These are phyloP conservation scores for Aureobasidium namibiae DNA, from an alignment of 2,329 filamentous ascomycete species.

Conservation along the genomic window DNA sequence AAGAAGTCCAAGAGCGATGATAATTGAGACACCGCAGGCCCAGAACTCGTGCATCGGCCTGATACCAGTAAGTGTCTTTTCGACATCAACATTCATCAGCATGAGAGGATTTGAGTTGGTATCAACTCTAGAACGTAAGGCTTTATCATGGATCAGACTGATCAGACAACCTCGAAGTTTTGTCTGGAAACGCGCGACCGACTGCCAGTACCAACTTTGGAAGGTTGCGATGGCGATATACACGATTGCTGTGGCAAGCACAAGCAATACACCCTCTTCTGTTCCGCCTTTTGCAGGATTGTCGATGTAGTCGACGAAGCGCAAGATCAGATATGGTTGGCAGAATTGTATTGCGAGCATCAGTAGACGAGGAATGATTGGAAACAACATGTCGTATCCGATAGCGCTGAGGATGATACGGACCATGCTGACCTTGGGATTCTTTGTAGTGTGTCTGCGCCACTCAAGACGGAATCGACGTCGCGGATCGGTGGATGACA, in stretches of 20 bases:
- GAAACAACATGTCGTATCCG: constrained; percentile 19
- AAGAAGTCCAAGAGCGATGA: constrained; percentile 21
- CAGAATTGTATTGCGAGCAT: constrained; percentile 18
- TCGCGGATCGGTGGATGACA: constrained; percentile 18
- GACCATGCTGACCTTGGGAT: constrained; percentile 12
- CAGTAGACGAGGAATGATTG: constrained; percentile 19
- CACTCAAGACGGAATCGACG: constrained; percentile 17
- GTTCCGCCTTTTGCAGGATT: constrained; percentile 11
- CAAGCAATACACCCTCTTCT: constrained; percentile 22
- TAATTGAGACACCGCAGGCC: constrained; percentile 18
- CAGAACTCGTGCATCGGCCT: constrained; percentile 22
- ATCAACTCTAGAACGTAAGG: constrained; percentile 17
- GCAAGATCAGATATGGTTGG: constrained; percentile 23
- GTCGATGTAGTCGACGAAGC: constrained; percentile 19
- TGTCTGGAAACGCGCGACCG: constrained; percentile 19
- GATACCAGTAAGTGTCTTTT: constrained; percentile 21
- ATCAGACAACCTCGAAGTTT: constrained; percentile 23
- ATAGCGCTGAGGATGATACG: constrained; percentile 18
- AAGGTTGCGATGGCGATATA: constrained; percentile 20
- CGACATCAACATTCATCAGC: constrained; percentile 26
- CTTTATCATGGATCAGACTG: constrained; percentile 21
- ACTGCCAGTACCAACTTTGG: constrained; percentile 22
- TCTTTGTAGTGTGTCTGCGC: constrained; percentile 16
- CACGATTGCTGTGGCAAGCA: constrained; percentile 21
- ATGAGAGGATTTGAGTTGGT: constrained; percentile 19